phyloP scores from a whole-genome alignment of 2,329 filamentous ascomycete species.

The Cordyceps fumosorosea region DNA sequence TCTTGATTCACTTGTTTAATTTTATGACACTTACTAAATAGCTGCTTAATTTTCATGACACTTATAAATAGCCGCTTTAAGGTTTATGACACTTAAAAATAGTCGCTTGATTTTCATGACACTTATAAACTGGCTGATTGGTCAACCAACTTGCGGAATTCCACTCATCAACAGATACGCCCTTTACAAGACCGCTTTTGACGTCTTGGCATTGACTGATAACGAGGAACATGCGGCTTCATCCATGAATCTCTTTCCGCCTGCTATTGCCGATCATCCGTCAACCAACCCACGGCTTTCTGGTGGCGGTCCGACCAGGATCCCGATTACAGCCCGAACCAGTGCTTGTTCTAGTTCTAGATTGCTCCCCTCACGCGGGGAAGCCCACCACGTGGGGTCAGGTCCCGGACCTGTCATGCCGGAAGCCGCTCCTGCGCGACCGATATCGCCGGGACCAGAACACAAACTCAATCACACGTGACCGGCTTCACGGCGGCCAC shows the following conservation, averaged over 20 bases:
- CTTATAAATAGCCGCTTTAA: neutral
- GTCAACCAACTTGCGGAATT: too few species aligned
- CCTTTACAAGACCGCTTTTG: too few species aligned
- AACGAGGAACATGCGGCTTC: neutral
- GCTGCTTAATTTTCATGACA: neutral
- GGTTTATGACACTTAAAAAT: neutral
- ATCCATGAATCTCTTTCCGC: neutral
- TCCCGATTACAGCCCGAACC: neutral
- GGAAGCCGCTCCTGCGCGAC: neutral
- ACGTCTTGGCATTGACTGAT: too few species aligned
- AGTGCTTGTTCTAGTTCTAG: neutral
- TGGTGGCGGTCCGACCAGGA: neutral
- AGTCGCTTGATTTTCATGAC: neutral
- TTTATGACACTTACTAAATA: neutral
- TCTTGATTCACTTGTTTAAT: too few species aligned
- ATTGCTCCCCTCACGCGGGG: neutral
- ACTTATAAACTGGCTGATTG: neutral
- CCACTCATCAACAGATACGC: too few species aligned
- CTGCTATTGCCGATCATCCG: neutral
- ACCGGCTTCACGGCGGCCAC: conserved; percentile 8
- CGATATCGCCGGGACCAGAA: conserved; percentile 5
- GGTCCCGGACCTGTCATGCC: neutral
- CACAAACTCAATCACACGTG: conserved; percentile 1
- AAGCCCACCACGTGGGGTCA: neutral
- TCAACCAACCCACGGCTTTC: neutral